These are phyloP conservation scores for Zea luxurians DNA, from an alignment of 176 grass and related monocot species.

Conservation along the genomic window DNA sequence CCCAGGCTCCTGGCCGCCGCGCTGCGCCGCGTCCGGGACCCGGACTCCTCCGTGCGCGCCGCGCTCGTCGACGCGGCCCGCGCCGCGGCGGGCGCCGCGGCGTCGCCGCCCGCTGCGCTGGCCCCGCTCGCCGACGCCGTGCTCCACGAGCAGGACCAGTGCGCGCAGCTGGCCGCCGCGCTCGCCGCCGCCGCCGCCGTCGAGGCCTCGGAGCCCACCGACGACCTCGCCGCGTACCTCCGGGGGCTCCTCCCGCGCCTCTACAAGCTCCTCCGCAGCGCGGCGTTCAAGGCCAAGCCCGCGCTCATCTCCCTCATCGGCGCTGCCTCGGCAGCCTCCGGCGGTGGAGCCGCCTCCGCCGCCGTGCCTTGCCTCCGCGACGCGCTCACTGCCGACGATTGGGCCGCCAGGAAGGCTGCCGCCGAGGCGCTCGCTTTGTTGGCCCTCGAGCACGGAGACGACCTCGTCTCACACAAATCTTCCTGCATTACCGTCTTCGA, in stretches of 20 bases:
- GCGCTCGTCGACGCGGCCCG: slow-evolving; percentile 81
- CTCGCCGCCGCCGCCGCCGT: slow-evolving; percentile 65
- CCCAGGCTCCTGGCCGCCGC: slow-evolving; percentile 68
- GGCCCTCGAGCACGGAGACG: slow-evolving; percentile 60
- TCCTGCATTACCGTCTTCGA: slow-evolving; percentile 82
- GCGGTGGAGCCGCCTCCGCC: slow-evolving; percentile 51
- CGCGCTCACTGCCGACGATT: slow-evolving; percentile 77
- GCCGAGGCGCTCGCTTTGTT: slow-evolving; percentile 76
- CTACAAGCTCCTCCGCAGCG: slow-evolving; percentile 81
- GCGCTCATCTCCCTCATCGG: slow-evolving; percentile 85
- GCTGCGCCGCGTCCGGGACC: slow-evolving; percentile 78
- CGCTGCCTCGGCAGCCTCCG: slow-evolving; percentile 50
- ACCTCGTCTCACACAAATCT: slow-evolving; percentile 59
- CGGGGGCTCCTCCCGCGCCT: slow-evolving; percentile 71
- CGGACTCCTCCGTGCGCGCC: slow-evolving; percentile 88
- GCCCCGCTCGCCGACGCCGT: slow-evolving; percentile 58
- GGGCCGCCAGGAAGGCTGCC: slow-evolving; percentile 83
- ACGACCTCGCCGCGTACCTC: slow-evolving; percentile 72
- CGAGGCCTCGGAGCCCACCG: slow-evolving; percentile 48
- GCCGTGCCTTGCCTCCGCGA: slow-evolving; percentile 71
- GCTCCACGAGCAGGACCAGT: slow-evolving; percentile 93
- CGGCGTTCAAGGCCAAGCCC: slow-evolving; percentile 89
- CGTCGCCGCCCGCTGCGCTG: slow-evolving; percentile 32
- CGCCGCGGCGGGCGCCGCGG: slow-evolving; percentile 44
- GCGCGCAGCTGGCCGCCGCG: slow-evolving; percentile 70